Evolutionary conservation across 495 filamentous ascomycete genomes (phyloP), one percentile per base, ranked within the genome.

Genomic region (Cercophora scortea): DNA sequence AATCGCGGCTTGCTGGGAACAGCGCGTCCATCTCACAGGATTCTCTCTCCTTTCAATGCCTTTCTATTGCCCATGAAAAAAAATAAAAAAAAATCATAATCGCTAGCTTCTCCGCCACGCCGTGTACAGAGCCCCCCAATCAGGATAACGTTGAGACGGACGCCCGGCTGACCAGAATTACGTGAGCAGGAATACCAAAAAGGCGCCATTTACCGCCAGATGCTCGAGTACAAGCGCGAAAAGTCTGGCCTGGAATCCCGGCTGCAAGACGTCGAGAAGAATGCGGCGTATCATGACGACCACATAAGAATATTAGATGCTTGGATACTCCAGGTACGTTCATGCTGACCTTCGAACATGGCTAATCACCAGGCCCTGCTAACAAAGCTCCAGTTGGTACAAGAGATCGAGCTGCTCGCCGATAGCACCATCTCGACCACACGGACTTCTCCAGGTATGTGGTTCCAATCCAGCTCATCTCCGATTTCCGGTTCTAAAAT

Each of bases 221-320:
- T 98, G 92, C 84, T 87, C 60, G 94, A 97, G 67, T 96, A 90
- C 66, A 96, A 95, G 69, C 80, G 94, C 45, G 89, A 96, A 62
- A 89, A 87, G 66, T 75, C 75, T 34, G 83, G 81, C 15, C 68
- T 95, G 44, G 92, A 96, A 68, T 67, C 76, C 39, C 86, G 85
- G 58, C 69, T 93, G 47, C 84, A 80, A 56, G 86, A 92, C 49
- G 74, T 90, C 52, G 77, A 85, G 42, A 91, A 93, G 65, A 78
- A 79, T 51, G 78, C 88, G 13, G 67, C 75, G 42, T 82, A 87
- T 67, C 89, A 97, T 71, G 87, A 96, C 70, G 89, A 96, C 55
- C 93, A 96, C 59, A 75, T 97, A 38, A 85, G 91, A 58, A 77
- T 88, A 46, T 82, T 96, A 55, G 89, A 98, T 70, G 78, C 82